Percentiles rank a stretch among this genome's conserved stretches.
Evolutionary conservation across 2,329 filamentous ascomycete species (phyloP).

Genomic region (Aspergillus quadricinctus): DNA sequence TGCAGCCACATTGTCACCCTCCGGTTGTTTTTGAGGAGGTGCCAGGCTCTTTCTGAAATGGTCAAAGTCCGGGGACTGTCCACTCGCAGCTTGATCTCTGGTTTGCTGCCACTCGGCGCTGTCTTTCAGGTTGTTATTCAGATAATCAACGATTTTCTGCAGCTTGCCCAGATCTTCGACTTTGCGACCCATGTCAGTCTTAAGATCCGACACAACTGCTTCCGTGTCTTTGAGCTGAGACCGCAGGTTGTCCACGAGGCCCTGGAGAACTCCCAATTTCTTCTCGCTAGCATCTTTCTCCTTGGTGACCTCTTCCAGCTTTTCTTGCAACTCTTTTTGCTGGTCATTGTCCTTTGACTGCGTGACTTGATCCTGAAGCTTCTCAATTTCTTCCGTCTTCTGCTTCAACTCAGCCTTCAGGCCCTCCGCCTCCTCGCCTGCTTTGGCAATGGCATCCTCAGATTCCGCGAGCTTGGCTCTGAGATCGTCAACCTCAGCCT

Average conservation of each 20-base stretch:
- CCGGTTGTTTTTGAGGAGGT: constrained; percentile 17
- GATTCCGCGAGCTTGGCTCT: constrained; percentile 31
- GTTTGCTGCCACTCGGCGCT: constrained; percentile 33
- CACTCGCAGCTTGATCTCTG: constrained; percentile 30
- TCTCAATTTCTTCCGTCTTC: constrained; percentile 38
- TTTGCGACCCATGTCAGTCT: constrained; percentile 40
- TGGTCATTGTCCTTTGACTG: constrained; percentile 18
- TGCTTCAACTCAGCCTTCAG: constrained; percentile 38
- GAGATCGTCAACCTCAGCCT: constrained; percentile 42
- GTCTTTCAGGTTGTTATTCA: constrained; percentile 36
- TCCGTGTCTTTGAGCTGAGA: constrained; percentile 53
- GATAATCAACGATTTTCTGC: constrained; percentile 36
- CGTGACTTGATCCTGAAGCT: constrained; percentile 26
- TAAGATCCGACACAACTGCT: constrained; percentile 43
- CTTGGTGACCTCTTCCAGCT: constrained; percentile 33
- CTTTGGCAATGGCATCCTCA: constrained; percentile 28
- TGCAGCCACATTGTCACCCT: constrained; percentile 18
- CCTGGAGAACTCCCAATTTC: constrained; percentile 50
- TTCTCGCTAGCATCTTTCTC: constrained; percentile 46
- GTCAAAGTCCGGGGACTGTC: constrained; percentile 32
- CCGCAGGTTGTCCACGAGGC: constrained; percentile 52
- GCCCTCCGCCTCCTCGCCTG: constrained; percentile 27
- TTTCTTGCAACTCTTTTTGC: constrained; percentile 22
- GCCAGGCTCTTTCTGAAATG: constrained; percentile 30
- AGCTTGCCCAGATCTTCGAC: constrained; percentile 29